phyloP scores from a whole-genome alignment of 192 early-diverging fungal genomes.

The Coemansia sp. region DNA sequence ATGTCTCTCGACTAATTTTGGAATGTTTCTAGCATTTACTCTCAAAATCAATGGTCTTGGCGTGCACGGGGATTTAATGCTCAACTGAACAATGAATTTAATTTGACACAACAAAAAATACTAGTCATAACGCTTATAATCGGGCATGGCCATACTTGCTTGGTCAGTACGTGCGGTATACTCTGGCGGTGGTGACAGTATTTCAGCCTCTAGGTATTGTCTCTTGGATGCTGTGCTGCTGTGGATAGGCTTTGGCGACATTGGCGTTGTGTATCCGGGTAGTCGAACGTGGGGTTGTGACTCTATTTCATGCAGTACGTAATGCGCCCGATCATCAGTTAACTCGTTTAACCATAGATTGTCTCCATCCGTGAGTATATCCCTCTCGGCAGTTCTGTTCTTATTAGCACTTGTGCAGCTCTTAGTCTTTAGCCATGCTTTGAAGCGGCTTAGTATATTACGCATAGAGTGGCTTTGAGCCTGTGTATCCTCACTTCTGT shows the following conservation, averaged over 20 bases:
- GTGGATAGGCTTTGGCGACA: not conserved
- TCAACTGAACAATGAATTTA: not conserved
- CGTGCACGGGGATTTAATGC: not conserved
- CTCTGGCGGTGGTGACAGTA: not conserved
- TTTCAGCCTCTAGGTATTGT: not conserved
- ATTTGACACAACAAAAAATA: not conserved
- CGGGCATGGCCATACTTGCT: not conserved
- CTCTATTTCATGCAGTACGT: not conserved
- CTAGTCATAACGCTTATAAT: not conserved
- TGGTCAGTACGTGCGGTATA: not conserved
- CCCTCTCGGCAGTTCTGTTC: not conserved
- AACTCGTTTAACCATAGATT: not conserved
- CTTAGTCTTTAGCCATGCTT: not conserved
- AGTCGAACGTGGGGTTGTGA: not conserved
- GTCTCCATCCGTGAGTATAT: not conserved
- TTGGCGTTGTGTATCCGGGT: slow-evolving; percentile 5
- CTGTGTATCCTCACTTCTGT: not conserved
- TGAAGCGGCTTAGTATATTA: not conserved
- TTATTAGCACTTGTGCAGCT: not conserved
- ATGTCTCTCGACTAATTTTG: not conserved
- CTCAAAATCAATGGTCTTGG: not conserved
- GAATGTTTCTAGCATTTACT: not conserved
- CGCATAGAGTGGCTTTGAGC: no score
- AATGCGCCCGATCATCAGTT: not conserved
- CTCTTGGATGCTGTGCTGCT: not conserved